Evolutionary conservation across 2,329 filamentous ascomycete species (phyloP).

Genomic region (Trichoderma cornu-damae): DNA sequence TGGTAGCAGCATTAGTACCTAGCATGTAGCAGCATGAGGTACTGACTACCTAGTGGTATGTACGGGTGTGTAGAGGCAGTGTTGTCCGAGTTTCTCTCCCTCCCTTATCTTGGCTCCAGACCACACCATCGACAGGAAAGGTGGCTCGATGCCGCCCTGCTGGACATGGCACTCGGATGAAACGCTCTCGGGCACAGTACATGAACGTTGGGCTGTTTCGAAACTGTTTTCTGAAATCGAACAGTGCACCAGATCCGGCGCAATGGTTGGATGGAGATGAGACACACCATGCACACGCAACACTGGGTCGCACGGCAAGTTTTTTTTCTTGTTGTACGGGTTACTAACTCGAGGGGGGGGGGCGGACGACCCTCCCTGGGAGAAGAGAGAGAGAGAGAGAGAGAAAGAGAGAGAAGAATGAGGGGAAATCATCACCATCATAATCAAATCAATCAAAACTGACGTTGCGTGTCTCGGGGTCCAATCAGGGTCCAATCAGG

Average conservation of each 20-base stretch:
- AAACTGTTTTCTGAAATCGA: not conserved
- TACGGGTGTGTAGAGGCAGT: not conserved
- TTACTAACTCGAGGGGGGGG: too few species aligned
- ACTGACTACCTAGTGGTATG: too few species aligned
- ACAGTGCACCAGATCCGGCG: constrained; percentile 10
- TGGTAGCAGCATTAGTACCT: too few species aligned
- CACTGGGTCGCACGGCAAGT: not conserved
- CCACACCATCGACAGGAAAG: not conserved
- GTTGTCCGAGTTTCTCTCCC: not conserved
- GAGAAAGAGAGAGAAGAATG: too few species aligned
- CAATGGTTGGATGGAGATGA: not conserved
- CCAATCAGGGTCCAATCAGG: constrained; percentile 1
- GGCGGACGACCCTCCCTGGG: too few species aligned
- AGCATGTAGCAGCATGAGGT: too few species aligned
- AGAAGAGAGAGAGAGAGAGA: too few species aligned
- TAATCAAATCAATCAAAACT: not conserved
- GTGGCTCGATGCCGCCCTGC: not conserved
- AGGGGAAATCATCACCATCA: too few species aligned
- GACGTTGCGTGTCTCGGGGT: not conserved
- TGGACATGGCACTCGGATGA: not conserved
- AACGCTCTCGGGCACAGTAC: constrained; percentile 1
- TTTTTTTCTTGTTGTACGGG: too few species aligned
- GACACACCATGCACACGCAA: not conserved
- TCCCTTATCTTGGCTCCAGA: not conserved
- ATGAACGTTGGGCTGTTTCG: not conserved